Conservation (phyloP, 1,139 yeast species). For the Debaryomyces robertsiae region DNA sequence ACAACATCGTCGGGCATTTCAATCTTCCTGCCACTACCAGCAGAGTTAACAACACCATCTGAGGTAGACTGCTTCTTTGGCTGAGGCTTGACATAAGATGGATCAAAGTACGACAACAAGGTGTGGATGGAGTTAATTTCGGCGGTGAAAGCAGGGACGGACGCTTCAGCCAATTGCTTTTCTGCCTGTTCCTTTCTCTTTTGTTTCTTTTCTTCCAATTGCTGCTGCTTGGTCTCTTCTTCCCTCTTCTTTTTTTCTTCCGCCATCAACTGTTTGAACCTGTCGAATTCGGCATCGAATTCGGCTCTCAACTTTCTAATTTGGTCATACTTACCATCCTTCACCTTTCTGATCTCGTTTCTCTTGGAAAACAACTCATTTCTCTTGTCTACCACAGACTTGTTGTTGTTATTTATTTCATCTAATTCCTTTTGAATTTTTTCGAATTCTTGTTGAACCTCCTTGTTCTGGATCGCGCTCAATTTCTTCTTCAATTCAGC, state of each 20-base stretch:
- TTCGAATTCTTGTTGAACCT: conserved; percentile 62
- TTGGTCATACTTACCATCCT: conserved; percentile 65
- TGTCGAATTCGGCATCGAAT: conserved; percentile 69
- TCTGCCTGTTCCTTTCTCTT: conserved; percentile 69
- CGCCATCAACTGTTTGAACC: conserved; percentile 69
- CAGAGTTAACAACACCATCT: conserved; percentile 26
- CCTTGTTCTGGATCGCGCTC: conserved; percentile 63
- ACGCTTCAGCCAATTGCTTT: conserved; percentile 63
- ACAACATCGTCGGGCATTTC: conserved; percentile 67
- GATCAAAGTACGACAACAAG: conserved; percentile 75
- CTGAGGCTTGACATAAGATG: conserved; percentile 67
- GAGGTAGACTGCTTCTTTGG: conserved; percentile 28
- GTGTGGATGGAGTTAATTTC: conserved; percentile 76
- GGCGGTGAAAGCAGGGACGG: conserved; percentile 80
- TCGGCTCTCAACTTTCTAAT: conserved; percentile 68
- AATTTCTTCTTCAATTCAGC: conserved; percentile 72
- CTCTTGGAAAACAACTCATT: conserved; percentile 65
- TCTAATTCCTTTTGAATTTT: conserved; percentile 64
- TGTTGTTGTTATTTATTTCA: conserved; percentile 59
- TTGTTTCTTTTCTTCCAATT: conserved; percentile 59
- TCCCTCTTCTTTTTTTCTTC: conserved; percentile 72
- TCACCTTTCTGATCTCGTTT: conserved; percentile 65
- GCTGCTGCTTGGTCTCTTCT: conserved; percentile 61
- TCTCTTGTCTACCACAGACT: conserved; percentile 68
- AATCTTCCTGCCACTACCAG: conserved; percentile 45